Evolutionary conservation across 768 basidiomycete species (phyloP), one percentile per base, ranked within the genome.

Genomic region (Tubosaeta brunneosetosa): DNA sequence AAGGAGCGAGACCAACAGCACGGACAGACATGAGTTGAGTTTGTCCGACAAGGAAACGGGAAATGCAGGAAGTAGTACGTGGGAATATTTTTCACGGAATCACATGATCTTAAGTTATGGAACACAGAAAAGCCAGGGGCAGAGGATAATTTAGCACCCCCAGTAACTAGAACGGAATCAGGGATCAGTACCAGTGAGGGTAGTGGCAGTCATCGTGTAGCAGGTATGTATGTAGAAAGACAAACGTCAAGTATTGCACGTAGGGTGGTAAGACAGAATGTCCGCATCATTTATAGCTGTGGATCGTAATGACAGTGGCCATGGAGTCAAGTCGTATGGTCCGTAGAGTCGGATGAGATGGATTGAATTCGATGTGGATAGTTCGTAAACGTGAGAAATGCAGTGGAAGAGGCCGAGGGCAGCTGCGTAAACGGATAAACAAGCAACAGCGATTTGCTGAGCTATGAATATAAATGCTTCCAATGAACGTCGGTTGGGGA

Each of bases 1-100:
- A 73, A 16, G 83, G 70, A 22, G 80, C 76, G 42, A 88, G 69
- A 51, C 85, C 84, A 46, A 86, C 66, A 38, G 76, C 77, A 67
- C 83, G 78, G 43, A 67, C 52, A 54, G 44, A 45, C 31, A 45
- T 42, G 41, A 26, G 25, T 42, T 40, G 17, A 22, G 17, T 40
- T 44, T n/a, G 11, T 13, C 48, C 38, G 27, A 40, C 9, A 22
- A 32, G 33, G 33, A 22, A 11, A 10, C 42, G 47, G 26, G 25
- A 34, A 53, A 34, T n/a, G 17, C 38, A 25, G 26, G 14, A 45
- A 42, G 47, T 26, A 49, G 48, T 34, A 27, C 57, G 65, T 68
- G 66, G 31, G 62, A 68, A 61, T 14, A 6, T 34, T n/a, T 3
- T 32, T 44, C 7, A 25, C 2, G 36, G 19, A 62, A 54, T 63